These are phyloP conservation scores for Rasamsonia emersonii DNA, from an alignment of 2,329 filamentous ascomycete species.

Conservation along the genomic window DNA sequence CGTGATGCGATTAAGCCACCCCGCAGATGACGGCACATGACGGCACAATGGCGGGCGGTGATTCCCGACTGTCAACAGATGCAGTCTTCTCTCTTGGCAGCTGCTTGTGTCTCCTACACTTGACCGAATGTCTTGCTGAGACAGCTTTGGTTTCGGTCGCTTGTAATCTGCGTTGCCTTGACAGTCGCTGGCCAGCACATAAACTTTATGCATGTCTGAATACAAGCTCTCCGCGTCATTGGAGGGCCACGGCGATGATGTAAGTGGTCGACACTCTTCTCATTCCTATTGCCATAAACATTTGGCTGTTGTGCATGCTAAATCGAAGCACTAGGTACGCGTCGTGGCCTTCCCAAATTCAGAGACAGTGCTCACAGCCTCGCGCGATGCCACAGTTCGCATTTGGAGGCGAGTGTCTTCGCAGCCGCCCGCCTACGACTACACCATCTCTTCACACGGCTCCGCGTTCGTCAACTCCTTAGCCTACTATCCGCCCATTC, in stretches of 20 bases:
- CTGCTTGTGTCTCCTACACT: too few relatives aligned
- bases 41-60: too few relatives aligned
- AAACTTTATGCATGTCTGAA: conserved; percentile 38
- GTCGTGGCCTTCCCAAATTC: conserved; percentile 69
- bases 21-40: too few relatives aligned
- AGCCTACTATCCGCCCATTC: conserved; percentile 62
- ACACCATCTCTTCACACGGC: conserved; percentile 68
- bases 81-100: too few relatives aligned
- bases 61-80: too few relatives aligned
- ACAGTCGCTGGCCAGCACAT: too few relatives aligned
- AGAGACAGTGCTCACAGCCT: conserved; percentile 70
- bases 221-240: conserved; percentile 92
- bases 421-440: conserved; percentile 63
- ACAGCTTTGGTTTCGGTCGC: too few relatives aligned
- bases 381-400: conserved; percentile 82
- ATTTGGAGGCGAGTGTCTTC: conserved; percentile 66
- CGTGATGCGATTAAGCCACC: too few relatives aligned
- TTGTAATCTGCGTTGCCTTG: too few relatives aligned
- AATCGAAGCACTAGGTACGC: conserved; percentile 60
- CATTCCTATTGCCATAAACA: too few relatives aligned
- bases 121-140: too few relatives aligned
- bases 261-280: conserved; percentile 44
- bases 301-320: conserved; percentile 62
- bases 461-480: conserved; percentile 82
- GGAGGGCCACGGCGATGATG: conserved; percentile 85